These are phyloP conservation scores for Marsdenia floribunda DNA, from an alignment of 257 asterid genomes.

Conservation along the genomic window DNA sequence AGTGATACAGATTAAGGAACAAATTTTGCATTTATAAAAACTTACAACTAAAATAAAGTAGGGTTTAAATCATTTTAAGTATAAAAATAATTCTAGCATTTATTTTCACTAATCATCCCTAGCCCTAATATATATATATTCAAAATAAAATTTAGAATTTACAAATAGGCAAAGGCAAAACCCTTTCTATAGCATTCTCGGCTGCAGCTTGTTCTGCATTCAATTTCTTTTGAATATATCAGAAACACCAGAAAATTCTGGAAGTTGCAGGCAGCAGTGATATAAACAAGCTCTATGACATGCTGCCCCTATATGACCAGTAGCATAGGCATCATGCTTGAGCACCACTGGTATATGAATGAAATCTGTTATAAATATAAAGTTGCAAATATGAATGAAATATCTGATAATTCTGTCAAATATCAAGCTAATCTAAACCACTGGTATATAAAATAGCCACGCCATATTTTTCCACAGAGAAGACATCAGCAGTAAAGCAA, in stretches of 20 bases:
- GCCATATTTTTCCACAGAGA: background rate
- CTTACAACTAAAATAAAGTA: background rate
- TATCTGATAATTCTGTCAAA: background rate
- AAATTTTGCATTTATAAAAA: background rate
- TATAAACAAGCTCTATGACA: too few relatives aligned
- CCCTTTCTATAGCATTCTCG: constrained; percentile 82
- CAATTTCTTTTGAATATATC: constrained; percentile 55
- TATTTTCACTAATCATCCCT: too few relatives aligned
- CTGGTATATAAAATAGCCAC: background rate
- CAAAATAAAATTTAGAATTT: background rate
- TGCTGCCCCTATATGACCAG: too few relatives aligned
- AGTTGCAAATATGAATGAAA: background rate
- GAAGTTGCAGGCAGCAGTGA: constrained; percentile 74
- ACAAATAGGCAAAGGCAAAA: constrained; percentile 20
- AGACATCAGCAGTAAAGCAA: background rate
- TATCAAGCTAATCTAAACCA: background rate
- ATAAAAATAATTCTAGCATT: background rate
- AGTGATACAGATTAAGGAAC: background rate
- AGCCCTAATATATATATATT: too few relatives aligned
- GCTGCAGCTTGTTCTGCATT: constrained; percentile 98
- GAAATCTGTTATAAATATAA: background rate
- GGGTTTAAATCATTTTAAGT: background rate
- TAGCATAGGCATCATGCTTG: too few relatives aligned
- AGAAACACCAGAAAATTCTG: constrained; percentile 63
- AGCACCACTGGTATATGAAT: too few relatives aligned